phyloP scores from a whole-genome alignment of 73 alveolate genomes.

The Paramecium biaurelia region DNA sequence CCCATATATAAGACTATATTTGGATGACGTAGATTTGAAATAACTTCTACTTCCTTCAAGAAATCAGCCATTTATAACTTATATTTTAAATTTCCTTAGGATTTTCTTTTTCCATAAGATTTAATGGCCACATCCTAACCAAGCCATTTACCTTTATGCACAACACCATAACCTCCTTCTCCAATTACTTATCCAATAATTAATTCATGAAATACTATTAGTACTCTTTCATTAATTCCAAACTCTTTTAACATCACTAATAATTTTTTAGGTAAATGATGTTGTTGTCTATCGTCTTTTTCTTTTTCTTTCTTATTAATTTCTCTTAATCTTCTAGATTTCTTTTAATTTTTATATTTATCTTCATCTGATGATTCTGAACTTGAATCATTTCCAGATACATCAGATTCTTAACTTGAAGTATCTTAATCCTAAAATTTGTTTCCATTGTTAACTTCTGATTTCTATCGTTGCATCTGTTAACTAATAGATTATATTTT shows the following conservation, averaged over 20 bases:
- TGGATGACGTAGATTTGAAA: conserved; percentile 92
- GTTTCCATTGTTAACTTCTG: background rate
- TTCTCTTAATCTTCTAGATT: background rate
- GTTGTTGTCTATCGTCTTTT: background rate
- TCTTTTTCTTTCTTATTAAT: background rate
- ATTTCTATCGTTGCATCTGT: background rate
- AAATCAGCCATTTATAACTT: conserved; percentile 79
- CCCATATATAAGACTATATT: conserved; percentile 91
- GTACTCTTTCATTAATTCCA: conserved; percentile 57
- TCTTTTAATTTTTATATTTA: background rate
- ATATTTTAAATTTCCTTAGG: background rate
- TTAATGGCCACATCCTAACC: conserved; percentile 88
- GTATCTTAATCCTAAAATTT: background rate
- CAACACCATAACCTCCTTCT: conserved; percentile 87
- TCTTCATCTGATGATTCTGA: background rate
- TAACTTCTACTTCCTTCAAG: conserved; percentile 91
- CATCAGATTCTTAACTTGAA: conserved; percentile 12
- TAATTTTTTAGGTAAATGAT: background rate
- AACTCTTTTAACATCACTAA: background rate
- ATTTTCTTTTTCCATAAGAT: conserved; percentile 70
- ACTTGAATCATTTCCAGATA: background rate
- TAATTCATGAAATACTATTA: conserved; percentile 26
- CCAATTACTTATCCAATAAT: conserved; percentile 67
- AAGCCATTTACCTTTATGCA: conserved; percentile 84
- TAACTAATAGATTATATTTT: background rate